Base-by-base conservation (phyloP, 345 rosid genomes). In the Citrus unshiu region DNA sequence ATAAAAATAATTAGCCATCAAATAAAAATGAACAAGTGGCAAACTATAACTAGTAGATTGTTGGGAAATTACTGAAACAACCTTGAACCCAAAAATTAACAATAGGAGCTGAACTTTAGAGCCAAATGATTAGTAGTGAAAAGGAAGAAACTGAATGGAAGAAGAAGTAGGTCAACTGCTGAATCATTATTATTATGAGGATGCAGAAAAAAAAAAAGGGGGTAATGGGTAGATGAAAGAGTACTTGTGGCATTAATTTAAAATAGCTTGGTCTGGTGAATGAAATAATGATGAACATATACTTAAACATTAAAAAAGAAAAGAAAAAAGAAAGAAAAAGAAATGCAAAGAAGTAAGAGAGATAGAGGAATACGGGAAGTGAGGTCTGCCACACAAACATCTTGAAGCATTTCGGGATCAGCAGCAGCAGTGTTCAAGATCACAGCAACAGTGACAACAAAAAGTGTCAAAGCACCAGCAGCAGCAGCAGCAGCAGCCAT, bases 341-440 rank as follows among this genome's bases (percentile, higher is more conserved):
- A 51, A 14, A 16, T 5, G 58, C 58, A 18, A 19, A 54, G 58
- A 19, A 16, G 21, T 0, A 16, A 35, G 29, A 7, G 14, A 29
- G 7, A 25, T 6, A 27, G 58, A 69, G 25, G 10, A 29, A 14
- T 81, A 90, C 95, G 87, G 14, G 88, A 84, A 69, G 84, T 68
- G 69, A 86, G 87, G 80, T 95, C 94, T 54, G 98, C 98, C 67
- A 93, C 98, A 66, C 98, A 95, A 59, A 95, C 66, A 79, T 95
- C 98, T 82, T 95, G 98, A 56, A 95, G 97, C 82, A 81, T 39
- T 67, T 89, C 90, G 16, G 92, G 85, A 79, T 95, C 98, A 14
- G 92, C 92, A 4, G 78, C 2, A 63, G 84, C 83, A 66, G 80
- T 34, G 79, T 76, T 71, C 66, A 86, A 64, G 79, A 84, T 78